Base-by-base conservation (phyloP, 257 asterid genomes). In the Linderniella brevidens region DNA sequence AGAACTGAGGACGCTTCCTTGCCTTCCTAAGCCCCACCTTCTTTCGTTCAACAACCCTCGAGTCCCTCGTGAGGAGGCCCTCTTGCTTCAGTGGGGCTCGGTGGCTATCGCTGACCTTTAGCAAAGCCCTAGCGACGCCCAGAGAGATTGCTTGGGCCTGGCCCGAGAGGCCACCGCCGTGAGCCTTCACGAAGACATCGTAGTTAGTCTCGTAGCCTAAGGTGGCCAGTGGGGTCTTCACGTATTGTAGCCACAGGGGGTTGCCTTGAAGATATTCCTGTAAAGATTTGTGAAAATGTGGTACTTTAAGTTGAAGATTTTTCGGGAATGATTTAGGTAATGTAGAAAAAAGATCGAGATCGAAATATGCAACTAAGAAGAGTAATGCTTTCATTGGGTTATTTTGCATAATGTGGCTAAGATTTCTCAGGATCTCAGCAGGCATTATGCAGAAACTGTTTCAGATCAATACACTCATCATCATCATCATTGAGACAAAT, bases 211-310 rank as follows among this genome's bases (percentile, higher is more conserved):
- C 96, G 16, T 85, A 90, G 19, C 99, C 99, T 54, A 90, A 64
- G 35, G 83, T 72, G 20, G 75, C 54, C 19, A 85, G 56, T 0
- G 99, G 99, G 39, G 93, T 79, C 73, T 69, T 90, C 6, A 85
- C 86, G 49, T 90, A 90, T 73, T 81, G 88, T 60, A 90, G 77
- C 96, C 96, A 90, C 37, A 85, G 53, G 32, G 99, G 99, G 37
- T 90, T 90, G 29, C 94, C 96, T 70, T 85, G 99, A 60, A 90
- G 94, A 68, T 90, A 90, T 40, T 90, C 99, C 99, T 90, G 66
- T 64, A 63, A 1, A 13, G 35, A 53, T 56, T 20, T 46, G 48
- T 35, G 45, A 5, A 13, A 38, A 17, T n/a, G n/a, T n/a, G n/a
- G n/a, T n/a, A n/a, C n/a, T n/a, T n/a, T n/a, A n/a, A n/a, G n/a